These are phyloP conservation scores for Boletus coccyginus DNA, from an alignment of 768 basidiomycete genomes.

Conservation along the genomic window DNA sequence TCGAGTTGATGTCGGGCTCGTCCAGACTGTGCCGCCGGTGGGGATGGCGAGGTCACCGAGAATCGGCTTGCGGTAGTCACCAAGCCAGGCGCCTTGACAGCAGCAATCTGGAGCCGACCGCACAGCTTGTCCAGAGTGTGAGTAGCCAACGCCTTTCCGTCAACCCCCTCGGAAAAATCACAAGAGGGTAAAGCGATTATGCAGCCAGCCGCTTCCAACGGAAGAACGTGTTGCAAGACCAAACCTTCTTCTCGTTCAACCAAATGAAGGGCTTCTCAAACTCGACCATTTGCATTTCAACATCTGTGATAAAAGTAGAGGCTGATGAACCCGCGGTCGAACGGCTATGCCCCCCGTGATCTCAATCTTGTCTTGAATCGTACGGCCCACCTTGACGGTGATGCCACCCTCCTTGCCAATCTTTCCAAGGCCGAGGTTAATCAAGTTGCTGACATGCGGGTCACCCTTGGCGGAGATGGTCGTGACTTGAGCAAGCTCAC, in stretches of 20 bases:
- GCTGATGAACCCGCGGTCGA: slow-evolving; percentile 97
- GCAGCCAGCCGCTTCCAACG: slow-evolving; percentile 79
- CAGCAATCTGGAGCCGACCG: slow-evolving; percentile 90
- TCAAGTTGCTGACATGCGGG: slow-evolving; percentile 93
- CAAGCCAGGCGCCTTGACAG: slow-evolving; percentile 97
- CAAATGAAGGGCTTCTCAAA: slow-evolving; percentile 95
- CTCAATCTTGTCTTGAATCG: slow-evolving; percentile 96
- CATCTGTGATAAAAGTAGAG: slow-evolving; percentile 94
- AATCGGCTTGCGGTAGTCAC: slow-evolving; percentile 98
- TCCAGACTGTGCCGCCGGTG: slow-evolving; percentile 93
- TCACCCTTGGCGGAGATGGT: slow-evolving; percentile 82
- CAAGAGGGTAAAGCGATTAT: slow-evolving; percentile 81
- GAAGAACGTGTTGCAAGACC: too few species aligned
- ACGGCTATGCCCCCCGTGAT: slow-evolving; percentile 99
- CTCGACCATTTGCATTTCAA: slow-evolving; percentile 93
- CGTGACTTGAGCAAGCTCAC: slow-evolving; percentile 98
- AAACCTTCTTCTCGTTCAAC: slow-evolving; percentile 97
- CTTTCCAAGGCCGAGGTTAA: slow-evolving; percentile 98
- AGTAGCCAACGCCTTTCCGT: slow-evolving; percentile 95
- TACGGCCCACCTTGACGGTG: slow-evolving; percentile 98
- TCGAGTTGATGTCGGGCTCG: slow-evolving; percentile 95
- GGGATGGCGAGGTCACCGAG: slow-evolving; percentile 96
- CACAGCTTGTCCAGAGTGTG: slow-evolving; percentile 99
- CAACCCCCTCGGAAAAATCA: slow-evolving; percentile 97
- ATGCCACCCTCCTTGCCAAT: slow-evolving; percentile 99